Evolutionary conservation across 371 early-diverging fungal genomes (phyloP).

Genomic region (Racocetra persica): DNA sequence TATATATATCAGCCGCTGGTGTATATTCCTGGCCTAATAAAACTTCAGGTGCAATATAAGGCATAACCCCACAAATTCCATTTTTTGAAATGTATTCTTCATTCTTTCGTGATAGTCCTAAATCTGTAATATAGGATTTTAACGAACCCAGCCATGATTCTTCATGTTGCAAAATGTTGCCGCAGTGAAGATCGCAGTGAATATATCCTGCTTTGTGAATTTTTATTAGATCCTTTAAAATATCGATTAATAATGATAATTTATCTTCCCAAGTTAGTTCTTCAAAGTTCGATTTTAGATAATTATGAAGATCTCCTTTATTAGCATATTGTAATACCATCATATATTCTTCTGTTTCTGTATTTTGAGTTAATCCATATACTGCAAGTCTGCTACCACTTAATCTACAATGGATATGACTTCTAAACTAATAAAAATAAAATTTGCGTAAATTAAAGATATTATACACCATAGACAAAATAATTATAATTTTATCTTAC

Average conservation of each 20-base stretch:
- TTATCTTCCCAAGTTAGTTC: too few relatives aligned
- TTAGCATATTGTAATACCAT: background rate
- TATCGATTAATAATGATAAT: background rate
- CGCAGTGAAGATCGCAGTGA: slow-evolving; percentile 23
- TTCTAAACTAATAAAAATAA: too few relatives aligned
- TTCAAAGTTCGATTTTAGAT: background rate
- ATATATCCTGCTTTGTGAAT: background rate
- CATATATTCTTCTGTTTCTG: background rate
- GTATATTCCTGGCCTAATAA: background rate
- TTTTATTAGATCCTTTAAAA: background rate
- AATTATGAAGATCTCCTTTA: background rate
- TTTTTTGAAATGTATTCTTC: background rate
- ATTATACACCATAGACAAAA: too few relatives aligned
- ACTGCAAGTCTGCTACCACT: too few relatives aligned
- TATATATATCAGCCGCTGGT: slow-evolving; percentile 1
- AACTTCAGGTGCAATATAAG: slow-evolving; percentile 14
- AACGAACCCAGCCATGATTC: too few relatives aligned
- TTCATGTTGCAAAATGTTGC: background rate
- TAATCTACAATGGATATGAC: too few relatives aligned
- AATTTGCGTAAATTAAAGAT: too few relatives aligned
- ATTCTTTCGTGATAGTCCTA: background rate
- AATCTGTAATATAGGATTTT: background rate
- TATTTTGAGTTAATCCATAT: background rate
- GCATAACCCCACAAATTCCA: background rate
- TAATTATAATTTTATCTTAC: too few relatives aligned